Evolutionary conservation across 139 green algal genomes (phyloP).

Genomic region (Chlamydomonas applanata): DNA sequence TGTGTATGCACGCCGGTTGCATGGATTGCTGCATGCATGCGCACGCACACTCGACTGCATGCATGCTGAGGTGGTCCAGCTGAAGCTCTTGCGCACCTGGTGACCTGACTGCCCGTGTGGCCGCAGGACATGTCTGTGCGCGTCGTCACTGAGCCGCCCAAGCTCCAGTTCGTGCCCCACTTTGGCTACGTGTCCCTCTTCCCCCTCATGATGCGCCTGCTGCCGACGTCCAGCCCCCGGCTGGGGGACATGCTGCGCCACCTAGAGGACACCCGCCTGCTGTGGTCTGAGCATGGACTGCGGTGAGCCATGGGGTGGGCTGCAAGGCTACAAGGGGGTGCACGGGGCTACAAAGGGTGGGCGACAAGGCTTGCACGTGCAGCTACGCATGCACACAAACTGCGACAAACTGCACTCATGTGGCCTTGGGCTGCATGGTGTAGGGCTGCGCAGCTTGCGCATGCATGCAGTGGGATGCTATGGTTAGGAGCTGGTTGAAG

Average conservation of each 20-base stretch:
- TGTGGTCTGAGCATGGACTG: conserved; percentile 84
- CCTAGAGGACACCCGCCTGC: conserved; percentile 45
- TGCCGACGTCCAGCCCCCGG: conserved; percentile 54
- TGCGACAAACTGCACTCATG: too few relatives aligned
- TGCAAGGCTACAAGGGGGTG: too few relatives aligned
- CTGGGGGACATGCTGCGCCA: conserved; percentile 59
- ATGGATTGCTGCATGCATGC: neutral
- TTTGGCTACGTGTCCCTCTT: conserved; percentile 93
- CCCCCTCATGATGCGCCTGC: conserved; percentile 83
- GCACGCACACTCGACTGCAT: neutral
- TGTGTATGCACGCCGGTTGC: neutral
- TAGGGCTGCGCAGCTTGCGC: too few relatives aligned
- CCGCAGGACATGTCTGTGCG: conserved; percentile 26
- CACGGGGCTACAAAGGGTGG: too few relatives aligned
- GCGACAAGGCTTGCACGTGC: too few relatives aligned
- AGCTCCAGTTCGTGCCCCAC: conserved; percentile 67
- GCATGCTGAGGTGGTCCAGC: too few relatives aligned
- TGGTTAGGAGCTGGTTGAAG: too few relatives aligned
- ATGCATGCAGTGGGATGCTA: too few relatives aligned
- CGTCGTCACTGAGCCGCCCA: conserved; percentile 29
- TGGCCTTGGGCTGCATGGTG: too few relatives aligned
- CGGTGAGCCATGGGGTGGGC: conserved; percentile 49
- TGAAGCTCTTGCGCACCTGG: too few relatives aligned
- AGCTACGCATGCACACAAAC: too few relatives aligned
- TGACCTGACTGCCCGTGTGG: too few relatives aligned